Percentiles rank a stretch among this genome's conserved stretches.
These are phyloP conservation scores for Trichoderma sp. DNA, from an alignment of 2,329 filamentous ascomycete species.

Conservation along the genomic window DNA sequence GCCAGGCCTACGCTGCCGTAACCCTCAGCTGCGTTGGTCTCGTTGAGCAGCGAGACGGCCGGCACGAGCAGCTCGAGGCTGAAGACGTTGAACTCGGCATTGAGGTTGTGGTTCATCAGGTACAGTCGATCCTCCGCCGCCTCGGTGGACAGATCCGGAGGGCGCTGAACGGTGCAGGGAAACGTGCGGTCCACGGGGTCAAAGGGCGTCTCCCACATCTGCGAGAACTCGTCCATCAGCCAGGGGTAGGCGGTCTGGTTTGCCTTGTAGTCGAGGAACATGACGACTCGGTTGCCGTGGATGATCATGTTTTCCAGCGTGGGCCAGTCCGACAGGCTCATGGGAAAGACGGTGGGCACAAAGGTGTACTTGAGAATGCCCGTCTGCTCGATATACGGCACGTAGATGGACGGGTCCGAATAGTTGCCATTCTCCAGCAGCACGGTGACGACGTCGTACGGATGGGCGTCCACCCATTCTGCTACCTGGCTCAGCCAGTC, in stretches of 20 bases:
- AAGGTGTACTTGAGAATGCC: slow-evolving; percentile 74
- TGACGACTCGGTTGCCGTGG: slow-evolving; percentile 64
- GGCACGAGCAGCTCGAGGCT: slow-evolving; percentile 66
- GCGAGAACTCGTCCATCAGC: slow-evolving; percentile 81
- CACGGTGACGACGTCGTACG: slow-evolving; percentile 84
- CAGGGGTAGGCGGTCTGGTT: slow-evolving; percentile 77
- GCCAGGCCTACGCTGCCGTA: slow-evolving; percentile 64
- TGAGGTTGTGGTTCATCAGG: slow-evolving; percentile 88
- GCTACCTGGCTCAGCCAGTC: slow-evolving; percentile 67
- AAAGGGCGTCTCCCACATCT: slow-evolving; percentile 90
- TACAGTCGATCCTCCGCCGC: slow-evolving; percentile 66
- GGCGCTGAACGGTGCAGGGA: slow-evolving; percentile 75
- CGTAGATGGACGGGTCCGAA: slow-evolving; percentile 61
- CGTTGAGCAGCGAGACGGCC: slow-evolving; percentile 64
- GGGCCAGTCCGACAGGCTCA: slow-evolving; percentile 76
- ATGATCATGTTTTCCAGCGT: slow-evolving; percentile 76
- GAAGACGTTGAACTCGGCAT: slow-evolving; percentile 68
- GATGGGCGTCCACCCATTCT: slow-evolving; percentile 71
- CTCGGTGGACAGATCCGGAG: slow-evolving; percentile 58
- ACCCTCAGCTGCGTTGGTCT: slow-evolving; percentile 66
- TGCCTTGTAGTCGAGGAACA: slow-evolving; percentile 83
- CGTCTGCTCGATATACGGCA: slow-evolving; percentile 63
- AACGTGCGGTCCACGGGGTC: slow-evolving; percentile 64
- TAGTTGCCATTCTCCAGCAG: slow-evolving; percentile 82
- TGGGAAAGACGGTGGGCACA: slow-evolving; percentile 65